These are phyloP conservation scores for Gastrolobium bilobum DNA, from an alignment of 306 rosid species.

Conservation along the genomic window DNA sequence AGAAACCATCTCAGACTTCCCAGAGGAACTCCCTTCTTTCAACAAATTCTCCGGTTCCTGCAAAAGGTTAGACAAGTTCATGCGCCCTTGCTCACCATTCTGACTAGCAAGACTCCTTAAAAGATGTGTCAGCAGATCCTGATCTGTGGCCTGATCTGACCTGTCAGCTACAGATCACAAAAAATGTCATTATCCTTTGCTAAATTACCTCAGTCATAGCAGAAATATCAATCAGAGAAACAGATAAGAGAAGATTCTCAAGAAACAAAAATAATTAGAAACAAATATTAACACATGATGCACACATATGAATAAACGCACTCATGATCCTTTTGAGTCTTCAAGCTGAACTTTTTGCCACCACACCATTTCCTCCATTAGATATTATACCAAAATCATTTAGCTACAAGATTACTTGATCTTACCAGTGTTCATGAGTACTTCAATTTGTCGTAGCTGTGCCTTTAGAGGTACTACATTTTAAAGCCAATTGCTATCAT, in stretches of 20 bases:
- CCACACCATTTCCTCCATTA: no score
- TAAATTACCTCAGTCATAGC: constrained; percentile 18
- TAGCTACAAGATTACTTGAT: no score
- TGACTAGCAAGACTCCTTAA: constrained; percentile 72
- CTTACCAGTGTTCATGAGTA: not conserved
- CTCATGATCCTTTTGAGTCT: not conserved
- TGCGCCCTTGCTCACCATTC: constrained; percentile 62
- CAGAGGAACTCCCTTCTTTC: constrained; percentile 61
- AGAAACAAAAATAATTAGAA: not conserved
- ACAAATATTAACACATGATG: not conserved
- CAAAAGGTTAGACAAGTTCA: constrained; percentile 63
- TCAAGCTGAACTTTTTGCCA: no score
- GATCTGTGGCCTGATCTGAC: constrained; percentile 79
- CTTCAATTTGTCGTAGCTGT: not conserved
- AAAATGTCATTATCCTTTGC: constrained; percentile 48
- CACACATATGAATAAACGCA: not conserved
- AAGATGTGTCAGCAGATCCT: constrained; percentile 81
- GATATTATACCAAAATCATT: no score
- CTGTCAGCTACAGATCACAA: constrained; percentile 66
- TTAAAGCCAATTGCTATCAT: no score
- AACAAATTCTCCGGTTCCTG: constrained; percentile 67
- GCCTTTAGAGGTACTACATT: no score
- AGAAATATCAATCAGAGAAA: constrained; percentile 42
- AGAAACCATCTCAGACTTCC: constrained; percentile 61
- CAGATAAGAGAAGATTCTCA: constrained; percentile 11